Conservation (phyloP, 148 eudicot genomes). For the Fallopia convolvulus region DNA sequence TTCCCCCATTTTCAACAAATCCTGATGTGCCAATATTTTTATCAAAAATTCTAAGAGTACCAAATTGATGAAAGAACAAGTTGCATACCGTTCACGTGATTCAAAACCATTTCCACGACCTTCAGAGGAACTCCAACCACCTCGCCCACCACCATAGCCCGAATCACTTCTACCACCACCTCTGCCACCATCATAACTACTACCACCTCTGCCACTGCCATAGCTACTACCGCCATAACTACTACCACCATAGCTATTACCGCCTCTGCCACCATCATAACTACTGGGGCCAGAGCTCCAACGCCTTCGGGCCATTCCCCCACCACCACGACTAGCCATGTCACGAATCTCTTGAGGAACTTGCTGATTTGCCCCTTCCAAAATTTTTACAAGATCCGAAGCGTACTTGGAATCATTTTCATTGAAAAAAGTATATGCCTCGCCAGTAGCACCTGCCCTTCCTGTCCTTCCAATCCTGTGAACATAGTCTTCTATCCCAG, state of each 20-base stretch:
- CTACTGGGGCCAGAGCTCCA: constrained; percentile 41
- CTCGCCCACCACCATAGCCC: constrained; percentile 26
- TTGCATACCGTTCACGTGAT: constrained; percentile 40
- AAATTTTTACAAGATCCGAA: constrained; percentile 72
- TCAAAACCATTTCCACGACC: constrained; percentile 30
- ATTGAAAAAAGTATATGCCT: constrained; percentile 69
- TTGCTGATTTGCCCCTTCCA: constrained; percentile 83
- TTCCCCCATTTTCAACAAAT: too few relatives aligned
- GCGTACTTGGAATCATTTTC: constrained; percentile 85
- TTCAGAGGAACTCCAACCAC: constrained; percentile 9
- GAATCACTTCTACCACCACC: constrained; percentile 43
- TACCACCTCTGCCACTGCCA: constrained; percentile 11
- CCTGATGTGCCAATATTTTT: too few relatives aligned
- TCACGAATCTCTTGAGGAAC: constrained; percentile 85
- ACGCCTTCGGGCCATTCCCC: constrained; percentile 42
- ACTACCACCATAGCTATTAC: constrained; percentile 38
- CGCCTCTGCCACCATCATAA: constrained; percentile 50
- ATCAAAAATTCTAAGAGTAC: background rate
- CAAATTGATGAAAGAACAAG: background rate
- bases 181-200: constrained; percentile 45
- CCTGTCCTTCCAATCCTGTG: constrained; percentile 99
- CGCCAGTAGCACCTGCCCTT: constrained; percentile 94
- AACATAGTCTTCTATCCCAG: constrained; percentile 93
- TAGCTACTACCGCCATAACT: constrained; percentile 34
- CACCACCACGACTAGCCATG: constrained; percentile 87